These are phyloP conservation scores for Flaveria sonorensis DNA, from an alignment of 129 eudicot genomes.

Conservation along the genomic window DNA sequence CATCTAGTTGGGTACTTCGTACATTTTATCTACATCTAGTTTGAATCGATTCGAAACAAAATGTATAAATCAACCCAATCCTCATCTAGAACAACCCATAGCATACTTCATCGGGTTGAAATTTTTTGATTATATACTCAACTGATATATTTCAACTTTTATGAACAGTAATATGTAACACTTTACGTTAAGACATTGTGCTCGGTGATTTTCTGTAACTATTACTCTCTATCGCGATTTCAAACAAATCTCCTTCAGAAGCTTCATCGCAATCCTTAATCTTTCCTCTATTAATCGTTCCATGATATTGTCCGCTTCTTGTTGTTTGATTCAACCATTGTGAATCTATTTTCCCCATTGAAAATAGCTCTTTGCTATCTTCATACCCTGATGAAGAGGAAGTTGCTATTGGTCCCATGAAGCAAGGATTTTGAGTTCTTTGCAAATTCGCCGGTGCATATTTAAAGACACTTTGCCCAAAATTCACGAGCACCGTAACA, in stretches of 20 bases:
- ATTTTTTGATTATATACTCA: conserved; percentile 12
- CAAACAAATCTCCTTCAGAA: conserved; percentile 83
- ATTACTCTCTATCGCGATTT: conserved; percentile 67
- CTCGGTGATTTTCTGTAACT: conserved; percentile 57
- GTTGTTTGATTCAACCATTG: conserved; percentile 65
- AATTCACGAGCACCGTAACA: conserved; percentile 56
- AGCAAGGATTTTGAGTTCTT: conserved; percentile 94
- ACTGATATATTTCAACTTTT: not conserved
- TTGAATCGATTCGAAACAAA: not conserved
- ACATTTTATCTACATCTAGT: not conserved
- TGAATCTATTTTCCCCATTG: conserved; percentile 83
- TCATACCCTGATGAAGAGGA: conserved; percentile 60
- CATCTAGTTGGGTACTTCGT: too few relatives aligned
- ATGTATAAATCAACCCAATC: not conserved
- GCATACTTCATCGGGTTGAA: not conserved
- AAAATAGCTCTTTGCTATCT: conserved; percentile 92
- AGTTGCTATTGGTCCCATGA: conserved; percentile 54
- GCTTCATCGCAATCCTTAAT: conserved; percentile 56
- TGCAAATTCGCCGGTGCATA: conserved; percentile 62
- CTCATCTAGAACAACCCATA: not conserved
- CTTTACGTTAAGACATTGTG: conserved; percentile 7
- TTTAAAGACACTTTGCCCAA: conserved; percentile 75
- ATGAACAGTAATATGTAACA: not conserved
- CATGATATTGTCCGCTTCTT: conserved; percentile 36
- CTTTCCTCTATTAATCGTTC: conserved; percentile 37